Evolutionary conservation across 257 asterid genomes (phyloP).

Genomic region (Fraxinus cuspidata): DNA sequence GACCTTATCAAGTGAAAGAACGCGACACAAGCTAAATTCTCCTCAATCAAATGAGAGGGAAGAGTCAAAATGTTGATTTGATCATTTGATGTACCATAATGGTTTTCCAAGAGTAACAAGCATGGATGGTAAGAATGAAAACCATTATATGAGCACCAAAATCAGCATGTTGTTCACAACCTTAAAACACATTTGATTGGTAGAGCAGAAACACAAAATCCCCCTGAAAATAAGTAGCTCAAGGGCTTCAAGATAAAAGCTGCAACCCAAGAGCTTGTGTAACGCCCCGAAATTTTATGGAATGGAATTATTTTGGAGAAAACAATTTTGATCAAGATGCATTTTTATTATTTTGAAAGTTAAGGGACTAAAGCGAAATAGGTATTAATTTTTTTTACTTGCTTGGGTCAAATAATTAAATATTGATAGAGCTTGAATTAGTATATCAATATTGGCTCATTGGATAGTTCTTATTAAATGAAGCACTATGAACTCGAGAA

Average conservation of each 20-base stretch:
- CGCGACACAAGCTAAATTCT: background rate
- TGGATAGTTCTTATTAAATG: no score
- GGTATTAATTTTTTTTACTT: no score
- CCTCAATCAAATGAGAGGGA: background rate
- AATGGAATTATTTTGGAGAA: no score
- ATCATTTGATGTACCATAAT: background rate
- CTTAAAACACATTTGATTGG: constrained; percentile 17
- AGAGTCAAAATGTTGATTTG: background rate
- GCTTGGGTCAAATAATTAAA: no score
- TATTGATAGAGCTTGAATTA: no score
- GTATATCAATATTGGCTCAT: no score
- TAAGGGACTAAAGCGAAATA: no score
- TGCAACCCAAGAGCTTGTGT: constrained; percentile 6
- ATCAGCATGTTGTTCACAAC: background rate
- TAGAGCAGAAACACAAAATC: background rate
- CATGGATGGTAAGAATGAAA: background rate
- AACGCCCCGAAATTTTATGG: no score
- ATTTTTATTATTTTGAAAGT: no score
- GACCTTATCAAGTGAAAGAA: constrained; percentile 17
- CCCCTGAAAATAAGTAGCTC: constrained; percentile 15
- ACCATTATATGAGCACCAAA: background rate
- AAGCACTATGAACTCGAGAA: no score
- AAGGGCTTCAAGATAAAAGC: constrained; percentile 22
- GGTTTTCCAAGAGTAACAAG: background rate
- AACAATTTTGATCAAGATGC: no score